These are phyloP conservation scores for Xerocomellus chrysenteron DNA, from an alignment of 768 basidiomycete species.

Conservation along the genomic window DNA sequence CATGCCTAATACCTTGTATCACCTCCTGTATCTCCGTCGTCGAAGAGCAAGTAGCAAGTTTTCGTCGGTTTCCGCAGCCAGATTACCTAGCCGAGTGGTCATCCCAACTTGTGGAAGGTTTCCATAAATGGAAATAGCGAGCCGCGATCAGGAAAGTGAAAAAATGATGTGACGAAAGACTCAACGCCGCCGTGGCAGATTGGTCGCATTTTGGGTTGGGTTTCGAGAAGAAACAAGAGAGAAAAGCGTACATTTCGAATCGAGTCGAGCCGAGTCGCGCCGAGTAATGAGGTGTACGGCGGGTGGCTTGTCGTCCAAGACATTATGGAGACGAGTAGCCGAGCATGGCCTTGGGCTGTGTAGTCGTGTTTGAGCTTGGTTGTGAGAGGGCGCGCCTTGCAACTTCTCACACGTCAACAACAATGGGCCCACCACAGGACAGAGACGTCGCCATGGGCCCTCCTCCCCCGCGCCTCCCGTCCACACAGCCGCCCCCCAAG, in stretches of 20 bases:
- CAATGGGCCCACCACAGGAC: slow-evolving; percentile 44
- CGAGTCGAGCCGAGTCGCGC: not conserved
- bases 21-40: too few relatives aligned
- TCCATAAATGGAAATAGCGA: slow-evolving; percentile 26
- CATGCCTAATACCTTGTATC: too few relatives aligned
- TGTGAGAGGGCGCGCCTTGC: slow-evolving; percentile 26
- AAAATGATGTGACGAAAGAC: slow-evolving; percentile 20
- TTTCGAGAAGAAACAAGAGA: too few relatives aligned
- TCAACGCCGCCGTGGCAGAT: slow-evolving; percentile 23
- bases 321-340: not conserved
- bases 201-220: slow-evolving; percentile 1
- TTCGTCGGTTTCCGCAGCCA: too few relatives aligned
- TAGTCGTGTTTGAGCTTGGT: slow-evolving; percentile 37
- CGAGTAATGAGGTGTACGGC: not conserved
- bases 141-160: slow-evolving; percentile 22
- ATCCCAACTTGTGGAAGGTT: slow-evolving; percentile 1
- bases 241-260: not conserved
- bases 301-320: not conserved
- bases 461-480: slow-evolving; percentile 35
- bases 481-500: slow-evolving; percentile 30
- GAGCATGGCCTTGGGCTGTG: slow-evolving; percentile 23
- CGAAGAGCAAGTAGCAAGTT: too few relatives aligned
- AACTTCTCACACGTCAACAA: slow-evolving; percentile 32
- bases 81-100: not conserved
- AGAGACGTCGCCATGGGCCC: slow-evolving; percentile 55